These are phyloP conservation scores for Rehmannia glutinosa DNA, from an alignment of 257 asterid species.

Conservation along the genomic window DNA sequence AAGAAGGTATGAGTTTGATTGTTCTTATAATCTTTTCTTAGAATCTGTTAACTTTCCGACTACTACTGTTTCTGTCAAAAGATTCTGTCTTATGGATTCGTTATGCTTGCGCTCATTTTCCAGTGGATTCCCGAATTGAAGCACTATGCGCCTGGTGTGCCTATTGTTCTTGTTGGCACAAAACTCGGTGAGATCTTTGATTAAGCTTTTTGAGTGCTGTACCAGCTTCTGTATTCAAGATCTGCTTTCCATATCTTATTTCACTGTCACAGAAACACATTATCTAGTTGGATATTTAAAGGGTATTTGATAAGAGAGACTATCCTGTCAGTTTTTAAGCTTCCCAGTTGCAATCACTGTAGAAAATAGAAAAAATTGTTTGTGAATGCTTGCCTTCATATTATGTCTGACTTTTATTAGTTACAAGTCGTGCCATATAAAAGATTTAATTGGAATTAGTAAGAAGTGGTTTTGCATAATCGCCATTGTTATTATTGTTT, in stretches of 20 bases:
- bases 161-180: slow-evolving; percentile 78
- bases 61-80: not conserved
- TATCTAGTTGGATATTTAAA: slow-evolving; percentile 9
- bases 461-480: not conserved
- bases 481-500: not conserved
- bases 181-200: slow-evolving; percentile 57
- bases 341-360: not conserved
- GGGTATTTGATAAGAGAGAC: not conserved
- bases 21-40: slow-evolving; percentile 4
- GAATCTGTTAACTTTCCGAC: not conserved
- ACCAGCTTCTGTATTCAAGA: not conserved
- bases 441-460: not conserved
- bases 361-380: not conserved
- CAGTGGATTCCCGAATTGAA: slow-evolving; percentile 88
- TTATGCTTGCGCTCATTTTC: slow-evolving; percentile 2
- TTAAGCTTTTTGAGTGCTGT: not conserved
- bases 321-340: not conserved
- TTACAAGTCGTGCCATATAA: not conserved
- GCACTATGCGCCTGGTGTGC: slow-evolving; percentile 79
- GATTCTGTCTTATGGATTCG: not conserved
- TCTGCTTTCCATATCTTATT: not conserved
- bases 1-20: slow-evolving; percentile 45
- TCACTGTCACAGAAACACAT: not conserved
- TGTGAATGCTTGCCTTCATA: not conserved
- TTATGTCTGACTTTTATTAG: not conserved